Conservation (phyloP, 2,329 filamentous ascomycete genomes). For the Aspergillus japonicus region DNA sequence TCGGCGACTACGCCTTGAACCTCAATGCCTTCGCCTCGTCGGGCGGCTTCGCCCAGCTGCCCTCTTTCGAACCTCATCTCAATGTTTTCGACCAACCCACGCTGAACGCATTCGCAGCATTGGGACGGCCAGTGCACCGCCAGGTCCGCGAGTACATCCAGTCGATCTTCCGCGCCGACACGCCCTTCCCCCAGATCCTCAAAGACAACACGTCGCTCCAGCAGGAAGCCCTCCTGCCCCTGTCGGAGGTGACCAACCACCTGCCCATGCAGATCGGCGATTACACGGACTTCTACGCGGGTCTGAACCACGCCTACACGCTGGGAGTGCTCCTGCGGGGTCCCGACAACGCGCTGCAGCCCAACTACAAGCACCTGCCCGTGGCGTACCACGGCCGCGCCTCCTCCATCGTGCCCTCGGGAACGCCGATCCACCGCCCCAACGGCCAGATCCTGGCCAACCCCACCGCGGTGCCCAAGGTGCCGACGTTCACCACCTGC, state of each 20-base stretch:
- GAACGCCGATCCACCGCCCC: slow-evolving; percentile 70
- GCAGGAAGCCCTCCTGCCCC: slow-evolving; percentile 58
- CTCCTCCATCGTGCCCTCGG: slow-evolving; percentile 72
- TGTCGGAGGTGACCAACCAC: slow-evolving; percentile 62
- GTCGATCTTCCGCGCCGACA: slow-evolving; percentile 61
- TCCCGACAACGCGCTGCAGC: slow-evolving; percentile 69
- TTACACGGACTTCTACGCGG: slow-evolving; percentile 84
- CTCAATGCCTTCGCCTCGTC: slow-evolving; percentile 60
- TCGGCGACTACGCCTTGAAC: slow-evolving; percentile 71
- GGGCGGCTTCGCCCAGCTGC: slow-evolving; percentile 60
- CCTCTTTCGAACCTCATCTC: slow-evolving; percentile 57
- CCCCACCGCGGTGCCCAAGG: slow-evolving; percentile 60
- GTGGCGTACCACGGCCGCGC: slow-evolving; percentile 80
- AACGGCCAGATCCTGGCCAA: slow-evolving; percentile 71
- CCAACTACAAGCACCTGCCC: slow-evolving; percentile 78
- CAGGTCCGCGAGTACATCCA: slow-evolving; percentile 70
- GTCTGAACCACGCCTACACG: slow-evolving; percentile 73
- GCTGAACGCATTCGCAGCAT: slow-evolving; percentile 70
- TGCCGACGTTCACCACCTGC: slow-evolving; percentile 63
- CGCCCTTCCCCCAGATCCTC: slow-evolving; percentile 60
- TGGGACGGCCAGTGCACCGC: slow-evolving; percentile 66
- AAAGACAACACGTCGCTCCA: slow-evolving; percentile 61
- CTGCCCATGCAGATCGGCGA: slow-evolving; percentile 76
- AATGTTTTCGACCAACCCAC: slow-evolving; percentile 64
- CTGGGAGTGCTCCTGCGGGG: slow-evolving; percentile 72